phyloP scores from a whole-genome alignment of 495 filamentous ascomycete species.

The Aspergillus diversus region DNA sequence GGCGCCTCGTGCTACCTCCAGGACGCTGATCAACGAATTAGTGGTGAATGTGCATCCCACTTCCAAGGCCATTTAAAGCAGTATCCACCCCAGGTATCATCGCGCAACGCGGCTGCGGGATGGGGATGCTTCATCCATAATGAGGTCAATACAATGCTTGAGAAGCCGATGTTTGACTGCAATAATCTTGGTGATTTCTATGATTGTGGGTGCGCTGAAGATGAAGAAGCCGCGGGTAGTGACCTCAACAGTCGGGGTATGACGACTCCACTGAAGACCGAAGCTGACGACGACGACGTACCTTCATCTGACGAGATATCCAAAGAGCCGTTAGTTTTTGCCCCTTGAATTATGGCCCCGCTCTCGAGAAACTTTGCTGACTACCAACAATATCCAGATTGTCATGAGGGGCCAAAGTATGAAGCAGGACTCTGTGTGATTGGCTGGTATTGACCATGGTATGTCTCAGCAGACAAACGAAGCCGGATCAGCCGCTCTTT shows the following conservation, averaged over 20 bases:
- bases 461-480: not conserved
- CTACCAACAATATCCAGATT: slow-evolving; percentile 26
- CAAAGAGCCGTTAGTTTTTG: slow-evolving; percentile 42
- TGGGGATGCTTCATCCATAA: slow-evolving; percentile 98
- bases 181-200: slow-evolving; percentile 88
- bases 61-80: slow-evolving; percentile 81
- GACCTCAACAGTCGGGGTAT: slow-evolving; percentile 16
- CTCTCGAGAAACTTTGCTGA: slow-evolving; percentile 14
- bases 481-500: slow-evolving; percentile 22
- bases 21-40: slow-evolving; percentile 35
- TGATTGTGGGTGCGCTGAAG: slow-evolving; percentile 92
- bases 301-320: slow-evolving; percentile 43
- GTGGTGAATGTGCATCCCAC: slow-evolving; percentile 91
- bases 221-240: slow-evolving; percentile 44
- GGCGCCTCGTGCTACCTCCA: not conserved
- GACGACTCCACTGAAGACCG: slow-evolving; percentile 11
- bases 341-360: slow-evolving; percentile 6
- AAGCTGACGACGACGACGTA: slow-evolving; percentile 22
- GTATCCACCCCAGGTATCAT: slow-evolving; percentile 90
- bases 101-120: slow-evolving; percentile 77
- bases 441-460: no score
- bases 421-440: not conserved
- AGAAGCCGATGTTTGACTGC: slow-evolving; percentile 86
- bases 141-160: slow-evolving; percentile 83
- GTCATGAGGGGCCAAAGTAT: slow-evolving; percentile 30